Evolutionary conservation across 2,329 filamentous ascomycete genomes (phyloP), one percentile per base, ranked within the genome.

Genomic region (Pseudohalonectria lignicola): DNA sequence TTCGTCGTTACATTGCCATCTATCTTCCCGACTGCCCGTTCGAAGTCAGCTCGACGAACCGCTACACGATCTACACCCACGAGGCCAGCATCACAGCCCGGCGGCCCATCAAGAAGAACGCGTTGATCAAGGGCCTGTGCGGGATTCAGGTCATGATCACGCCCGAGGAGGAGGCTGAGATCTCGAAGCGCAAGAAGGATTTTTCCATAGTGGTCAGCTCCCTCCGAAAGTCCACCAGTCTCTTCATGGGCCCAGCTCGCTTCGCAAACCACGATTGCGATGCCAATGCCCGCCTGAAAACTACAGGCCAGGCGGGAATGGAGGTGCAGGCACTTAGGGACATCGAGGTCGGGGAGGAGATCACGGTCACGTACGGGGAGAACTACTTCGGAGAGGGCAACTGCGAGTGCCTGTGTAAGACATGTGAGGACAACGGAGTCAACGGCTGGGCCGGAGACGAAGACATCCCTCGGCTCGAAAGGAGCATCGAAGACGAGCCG

Each of bases 201-300:
- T 98, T 98, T 57, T 95, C 88, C 56, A 88, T 98, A 45, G 88
- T 98, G 23, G 84, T 95, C 53, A 94, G 88, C 44, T 90, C 86
- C 47, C 75, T 92, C 41, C 90, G 84, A 61, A 95, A 94, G 61
- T 82, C 82, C 43, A 83, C 88, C 21, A 94, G 86, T 37, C 66
- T 98, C 31, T 96, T 98, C 55, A 79, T 98, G 55, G 92, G 92
- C 0, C 93, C 92, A 7, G 92, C 92, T 25, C 79, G 92, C 36
- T 96, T 98, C 57, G 87, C 92, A 19, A 98, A 98, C 54, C 92
- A 98, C 60, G 92, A 98, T 58, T 98, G 92, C 62, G 74, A 83
- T 48, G 86, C 92, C 23, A 98, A 96, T 63, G 88, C 88, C 8
- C 76, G 80, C 53, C 72, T 98, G 32, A 81, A 85, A 49, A 95